These are phyloP conservation scores for Incumbomyces delicatus DNA, from an alignment of 2,329 filamentous ascomycete species.

Conservation along the genomic window DNA sequence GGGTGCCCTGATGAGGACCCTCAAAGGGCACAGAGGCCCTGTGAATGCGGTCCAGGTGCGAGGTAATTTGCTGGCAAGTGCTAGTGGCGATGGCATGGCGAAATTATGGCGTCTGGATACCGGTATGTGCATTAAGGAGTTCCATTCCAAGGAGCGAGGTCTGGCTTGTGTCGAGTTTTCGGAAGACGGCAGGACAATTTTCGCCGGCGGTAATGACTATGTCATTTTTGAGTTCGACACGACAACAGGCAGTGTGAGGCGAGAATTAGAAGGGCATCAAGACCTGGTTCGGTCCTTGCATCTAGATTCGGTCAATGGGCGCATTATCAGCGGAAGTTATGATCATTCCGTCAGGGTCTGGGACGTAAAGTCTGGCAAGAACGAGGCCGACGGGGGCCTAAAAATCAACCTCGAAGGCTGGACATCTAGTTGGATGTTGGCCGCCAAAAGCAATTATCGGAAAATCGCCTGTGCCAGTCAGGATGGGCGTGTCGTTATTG, in stretches of 20 bases:
- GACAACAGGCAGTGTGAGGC: slow-evolving; percentile 73
- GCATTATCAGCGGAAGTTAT: slow-evolving; percentile 86
- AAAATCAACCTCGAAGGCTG: slow-evolving; percentile 83
- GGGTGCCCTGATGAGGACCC: slow-evolving; percentile 62
- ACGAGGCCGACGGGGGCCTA: slow-evolving; percentile 68
- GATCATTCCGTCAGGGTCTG: slow-evolving; percentile 94
- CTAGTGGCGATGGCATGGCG: slow-evolving; percentile 84
- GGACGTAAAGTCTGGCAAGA: slow-evolving; percentile 70
- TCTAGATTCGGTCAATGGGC: slow-evolving; percentile 74
- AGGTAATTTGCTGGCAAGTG: slow-evolving; percentile 84
- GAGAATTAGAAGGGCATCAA: slow-evolving; percentile 71
- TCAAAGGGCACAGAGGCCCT: slow-evolving; percentile 78
- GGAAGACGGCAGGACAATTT: slow-evolving; percentile 85
- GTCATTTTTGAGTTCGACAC: slow-evolving; percentile 95
- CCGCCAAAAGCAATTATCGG: slow-evolving; percentile 90
- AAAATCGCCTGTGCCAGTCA: slow-evolving; percentile 92
- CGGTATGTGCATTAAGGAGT: slow-evolving; percentile 80
- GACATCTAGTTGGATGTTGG: slow-evolving; percentile 94
- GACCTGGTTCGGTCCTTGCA: slow-evolving; percentile 83
- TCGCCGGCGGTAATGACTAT: slow-evolving; percentile 90
- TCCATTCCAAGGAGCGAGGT: slow-evolving; percentile 80
- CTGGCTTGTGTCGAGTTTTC: slow-evolving; percentile 94
- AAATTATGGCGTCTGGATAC: slow-evolving; percentile 93
- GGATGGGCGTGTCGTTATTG: slow-evolving; percentile 80
- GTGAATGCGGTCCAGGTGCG: slow-evolving; percentile 95